These are phyloP conservation scores for Chaetoceros muelleri DNA, from an alignment of 108 stramenopile genomes.

Conservation along the genomic window DNA sequence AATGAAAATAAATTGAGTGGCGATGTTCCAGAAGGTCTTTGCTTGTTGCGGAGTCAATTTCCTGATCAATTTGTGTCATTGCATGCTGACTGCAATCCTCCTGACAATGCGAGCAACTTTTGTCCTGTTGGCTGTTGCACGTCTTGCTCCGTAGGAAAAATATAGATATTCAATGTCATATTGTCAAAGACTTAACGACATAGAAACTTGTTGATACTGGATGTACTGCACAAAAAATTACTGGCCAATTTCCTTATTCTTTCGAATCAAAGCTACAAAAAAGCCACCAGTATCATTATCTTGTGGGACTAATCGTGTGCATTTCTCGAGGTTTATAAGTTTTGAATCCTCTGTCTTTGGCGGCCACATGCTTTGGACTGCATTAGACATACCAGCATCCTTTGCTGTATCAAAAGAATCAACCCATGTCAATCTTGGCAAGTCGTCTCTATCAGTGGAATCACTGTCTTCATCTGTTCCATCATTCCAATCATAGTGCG, in stretches of 20 bases:
- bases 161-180: no score
- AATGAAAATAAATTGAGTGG: neutral
- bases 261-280: slow-evolving; percentile 80
- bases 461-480: slow-evolving; percentile 11
- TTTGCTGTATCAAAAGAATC: slow-evolving; percentile 29
- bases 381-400: slow-evolving; percentile 18
- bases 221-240: no score
- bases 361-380: slow-evolving; percentile 47
- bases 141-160: no score
- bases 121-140: no score
- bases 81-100: neutral
- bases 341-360: slow-evolving; percentile 1
- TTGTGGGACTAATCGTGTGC: slow-evolving; percentile 88
- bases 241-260: slow-evolving; percentile 15
- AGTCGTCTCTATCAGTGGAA: slow-evolving; percentile 9
- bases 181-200: no score
- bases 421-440: slow-evolving; percentile 36
- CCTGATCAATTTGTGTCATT: neutral
- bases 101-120: no score
- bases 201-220: no score
- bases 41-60: neutral
- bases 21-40: neutral
- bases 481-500: slow-evolving; percentile 30
- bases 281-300: slow-evolving; percentile 96
- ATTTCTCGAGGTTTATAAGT: slow-evolving; percentile 34